Conservation (phyloP, 306 rosid species). For the Crotalaria pallida region DNA sequence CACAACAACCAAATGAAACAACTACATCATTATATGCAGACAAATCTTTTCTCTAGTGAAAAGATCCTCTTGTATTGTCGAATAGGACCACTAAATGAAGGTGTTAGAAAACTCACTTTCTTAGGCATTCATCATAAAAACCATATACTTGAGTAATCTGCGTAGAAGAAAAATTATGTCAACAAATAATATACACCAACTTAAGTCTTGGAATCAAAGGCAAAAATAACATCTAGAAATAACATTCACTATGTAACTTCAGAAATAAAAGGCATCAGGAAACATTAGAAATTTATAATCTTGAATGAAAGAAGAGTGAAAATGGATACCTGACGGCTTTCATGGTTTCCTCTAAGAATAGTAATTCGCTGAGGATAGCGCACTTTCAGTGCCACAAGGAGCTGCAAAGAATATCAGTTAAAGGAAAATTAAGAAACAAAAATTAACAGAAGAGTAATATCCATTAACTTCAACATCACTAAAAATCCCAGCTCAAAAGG, state of each 20-base stretch:
- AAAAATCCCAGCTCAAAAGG: neutral
- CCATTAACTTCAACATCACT: slow-evolving; percentile 6
- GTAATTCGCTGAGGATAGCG: slow-evolving; percentile 92
- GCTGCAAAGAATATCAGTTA: slow-evolving; percentile 46
- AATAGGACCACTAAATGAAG: slow-evolving; percentile 22
- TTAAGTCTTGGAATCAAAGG: slow-evolving; percentile 12
- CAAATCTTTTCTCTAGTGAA: slow-evolving; percentile 3
- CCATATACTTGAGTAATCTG: slow-evolving; percentile 98
- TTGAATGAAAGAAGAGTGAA: slow-evolving; percentile 1
- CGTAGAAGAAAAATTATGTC: slow-evolving; percentile 8
- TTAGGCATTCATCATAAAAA: slow-evolving; percentile 88
- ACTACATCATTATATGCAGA: neutral
- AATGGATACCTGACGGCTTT: slow-evolving; percentile 89
- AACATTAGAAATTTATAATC: slow-evolving; percentile 1
- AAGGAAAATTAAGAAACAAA: slow-evolving; percentile 2
- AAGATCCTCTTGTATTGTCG: neutral
- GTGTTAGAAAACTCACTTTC: slow-evolving; percentile 69
- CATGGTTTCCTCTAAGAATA: slow-evolving; percentile 99
- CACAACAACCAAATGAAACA: slow-evolving; percentile 1
- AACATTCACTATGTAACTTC: neutral
- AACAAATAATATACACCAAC: neutral
- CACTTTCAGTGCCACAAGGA: slow-evolving; percentile 91
- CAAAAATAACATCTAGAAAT: neutral
- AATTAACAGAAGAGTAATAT: slow-evolving; percentile 9
- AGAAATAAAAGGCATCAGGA: slow-evolving; percentile 5